Base-by-base conservation (phyloP, 2,329 filamentous ascomycete species). In the Fusarium tupiense region DNA sequence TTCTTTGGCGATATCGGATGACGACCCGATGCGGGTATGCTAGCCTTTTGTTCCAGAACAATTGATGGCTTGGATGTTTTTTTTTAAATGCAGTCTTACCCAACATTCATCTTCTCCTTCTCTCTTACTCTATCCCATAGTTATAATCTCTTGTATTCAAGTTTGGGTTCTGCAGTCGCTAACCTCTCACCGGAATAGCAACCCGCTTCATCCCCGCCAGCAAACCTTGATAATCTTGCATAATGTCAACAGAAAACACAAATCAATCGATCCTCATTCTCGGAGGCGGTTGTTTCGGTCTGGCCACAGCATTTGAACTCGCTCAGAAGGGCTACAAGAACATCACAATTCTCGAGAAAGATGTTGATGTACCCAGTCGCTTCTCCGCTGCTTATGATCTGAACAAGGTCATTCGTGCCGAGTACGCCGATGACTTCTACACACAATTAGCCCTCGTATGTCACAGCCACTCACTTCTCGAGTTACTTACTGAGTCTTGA, bases 311-410 rank as follows among this genome's bases (percentile, higher is more conserved):
- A 0, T 71, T 71, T 43, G 61, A 73, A 1, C 61, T 73, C 5
- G 66, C 66, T 17, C 47, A 71, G 11, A 67, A 71, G 19, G 71
- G 71, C 0, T 73, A 63, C n/a, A 74, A 60, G 11, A 54, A 63
- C 26, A 47, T 73, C 54, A 74, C 71, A 29, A 61, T 73, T 14
- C 71, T 73, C 1, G 71, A 73, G 31, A 73, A 73, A 13, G 71
- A 71, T 2, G 43, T 63, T 1, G 61, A 71, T 6, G 61, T 73
- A 0, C 71, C 71, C 0, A 73, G 71, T 31, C 66, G 71, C 12
- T 73, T 73, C 12, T 73, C 71, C 0, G 71, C 71, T 19, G 71
- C 71, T 1, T 67, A 73, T 37, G 71, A 73, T 47, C 61, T 73
- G 0, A 73, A 73, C 57, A 73, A 73, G 29, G 71, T 73, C 57